Evolutionary conservation across 2,329 filamentous ascomycete species (phyloP).

Genomic region (Aspergillus quadricinctus): DNA sequence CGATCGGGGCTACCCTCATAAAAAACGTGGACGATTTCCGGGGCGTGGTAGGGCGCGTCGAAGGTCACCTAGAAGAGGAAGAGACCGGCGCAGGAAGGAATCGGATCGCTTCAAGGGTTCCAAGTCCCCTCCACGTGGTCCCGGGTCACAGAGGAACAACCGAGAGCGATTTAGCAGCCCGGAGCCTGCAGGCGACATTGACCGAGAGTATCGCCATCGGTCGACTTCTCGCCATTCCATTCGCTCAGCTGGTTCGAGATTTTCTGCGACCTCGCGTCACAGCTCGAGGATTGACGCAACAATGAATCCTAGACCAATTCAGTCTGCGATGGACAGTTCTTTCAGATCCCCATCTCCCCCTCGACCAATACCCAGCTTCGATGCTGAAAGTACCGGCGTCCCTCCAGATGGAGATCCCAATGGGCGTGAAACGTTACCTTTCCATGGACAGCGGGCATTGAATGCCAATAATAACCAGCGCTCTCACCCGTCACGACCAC

Average conservation of each 20-base stretch:
- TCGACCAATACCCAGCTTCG: constrained; percentile 29
- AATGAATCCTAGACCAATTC: constrained; percentile 29
- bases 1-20: constrained; percentile 34
- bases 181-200: constrained; percentile 20
- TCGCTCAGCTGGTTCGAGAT: constrained; percentile 29
- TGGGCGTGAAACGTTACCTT: constrained; percentile 29
- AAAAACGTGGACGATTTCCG: constrained; percentile 31
- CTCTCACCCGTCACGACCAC: constrained; percentile 37
- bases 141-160: constrained; percentile 22
- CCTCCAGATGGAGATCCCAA: constrained; percentile 27
- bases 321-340: constrained; percentile 24
- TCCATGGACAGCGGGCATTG: constrained; percentile 30
- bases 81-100: constrained; percentile 29
- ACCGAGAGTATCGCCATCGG: constrained; percentile 27
- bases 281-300: constrained; percentile 16
- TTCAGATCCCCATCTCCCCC: constrained; percentile 31
- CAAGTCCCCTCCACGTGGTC: constrained; percentile 29
- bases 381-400: constrained; percentile 26
- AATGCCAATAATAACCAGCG: constrained; percentile 27
- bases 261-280: constrained; percentile 22
- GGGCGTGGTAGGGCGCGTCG: constrained; percentile 30
- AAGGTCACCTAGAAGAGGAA: constrained; percentile 32
- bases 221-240: constrained; percentile 33
- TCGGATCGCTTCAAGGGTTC: constrained; percentile 27
- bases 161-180: constrained; percentile 26